phyloP scores from a whole-genome alignment of 805 yeast species.

The Yarrowia keelungensis region DNA sequence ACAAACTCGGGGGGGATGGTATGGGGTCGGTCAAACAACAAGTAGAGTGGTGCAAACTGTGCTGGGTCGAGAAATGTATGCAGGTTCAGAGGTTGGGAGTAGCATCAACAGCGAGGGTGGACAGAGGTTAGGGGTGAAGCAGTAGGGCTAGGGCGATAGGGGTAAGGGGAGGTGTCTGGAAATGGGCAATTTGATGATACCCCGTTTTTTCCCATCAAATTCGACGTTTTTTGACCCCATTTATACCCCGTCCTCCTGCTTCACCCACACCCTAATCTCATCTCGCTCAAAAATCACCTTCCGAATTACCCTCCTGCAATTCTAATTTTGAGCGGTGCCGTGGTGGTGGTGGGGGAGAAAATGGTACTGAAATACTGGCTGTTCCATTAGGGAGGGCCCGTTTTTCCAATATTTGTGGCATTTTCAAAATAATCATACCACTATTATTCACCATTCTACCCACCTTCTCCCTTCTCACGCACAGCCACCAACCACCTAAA shows the following conservation, averaged over 20 bases:
- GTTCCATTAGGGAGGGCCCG: too few relatives aligned
- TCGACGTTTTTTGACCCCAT: not conserved
- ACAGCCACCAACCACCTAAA: not conserved
- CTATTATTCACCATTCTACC: not conserved
- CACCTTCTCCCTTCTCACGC: not conserved
- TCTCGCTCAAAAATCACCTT: slow-evolving; percentile 28
- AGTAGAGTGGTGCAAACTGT: slow-evolving; percentile 27
- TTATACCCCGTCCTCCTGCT: not conserved
- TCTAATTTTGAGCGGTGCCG: slow-evolving; percentile 7
- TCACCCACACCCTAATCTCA: slow-evolving; percentile 16
- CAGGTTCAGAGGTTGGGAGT: slow-evolving; percentile 4
- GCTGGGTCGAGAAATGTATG: slow-evolving; percentile 19
- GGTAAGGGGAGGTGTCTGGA: not conserved
- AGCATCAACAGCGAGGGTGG: not conserved
- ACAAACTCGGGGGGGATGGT: too few relatives aligned
- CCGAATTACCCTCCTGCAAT: slow-evolving; percentile 28
- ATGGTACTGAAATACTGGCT: too few relatives aligned
- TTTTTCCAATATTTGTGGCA: not conserved
- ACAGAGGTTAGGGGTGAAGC: too few relatives aligned
- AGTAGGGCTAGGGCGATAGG: not conserved
- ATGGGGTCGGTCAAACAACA: slow-evolving; percentile 11
- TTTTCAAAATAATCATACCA: not conserved
- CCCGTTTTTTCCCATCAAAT: not conserved
- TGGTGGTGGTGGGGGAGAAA: too few relatives aligned
- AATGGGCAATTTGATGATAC: not conserved